Evolutionary conservation across 1,139 yeast genomes (phyloP).

Genomic region (Tardiomyces digboiensis): DNA sequence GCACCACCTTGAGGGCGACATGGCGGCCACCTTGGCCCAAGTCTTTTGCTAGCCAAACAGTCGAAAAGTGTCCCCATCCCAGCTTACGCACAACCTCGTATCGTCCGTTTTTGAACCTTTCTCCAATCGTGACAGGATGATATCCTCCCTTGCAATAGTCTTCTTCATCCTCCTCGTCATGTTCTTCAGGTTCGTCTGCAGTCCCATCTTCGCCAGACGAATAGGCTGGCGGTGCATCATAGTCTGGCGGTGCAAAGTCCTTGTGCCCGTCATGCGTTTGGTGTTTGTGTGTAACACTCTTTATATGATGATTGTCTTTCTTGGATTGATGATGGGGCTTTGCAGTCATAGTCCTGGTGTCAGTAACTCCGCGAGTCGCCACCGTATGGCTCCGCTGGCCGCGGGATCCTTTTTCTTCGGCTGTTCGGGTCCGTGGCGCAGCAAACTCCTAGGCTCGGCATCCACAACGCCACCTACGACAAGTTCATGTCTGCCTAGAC

Average conservation of each 20-base stretch:
- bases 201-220: not conserved
- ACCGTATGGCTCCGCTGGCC: no score
- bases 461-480: no score
- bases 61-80: constrained; percentile 90
- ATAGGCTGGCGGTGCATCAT: not conserved
- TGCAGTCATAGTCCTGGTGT: no score
- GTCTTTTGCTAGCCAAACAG: constrained; percentile 81
- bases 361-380: no score
- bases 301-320: constrained; percentile 15
- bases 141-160: constrained; percentile 83
- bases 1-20: constrained; percentile 79
- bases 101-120: constrained; percentile 44
- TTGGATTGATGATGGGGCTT: constrained; percentile 12
- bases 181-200: constrained; percentile 2
- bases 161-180: constrained; percentile 54
- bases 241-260: constrained; percentile 3
- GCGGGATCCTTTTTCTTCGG: no score
- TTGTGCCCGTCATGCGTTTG: constrained; percentile 1
- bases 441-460: no score
- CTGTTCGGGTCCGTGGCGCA: no score
- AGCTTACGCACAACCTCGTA: constrained; percentile 67
- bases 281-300: constrained; percentile 2
- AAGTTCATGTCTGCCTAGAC: no score
- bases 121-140: constrained; percentile 78
- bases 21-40: constrained; percentile 33